A percentile compares a stretch with the other conserved stretches of the same genome.
These are phyloP conservation scores for Friedmanniomyces endolithicus DNA, from an alignment of 495 filamentous ascomycete species.

Conservation along the genomic window DNA sequence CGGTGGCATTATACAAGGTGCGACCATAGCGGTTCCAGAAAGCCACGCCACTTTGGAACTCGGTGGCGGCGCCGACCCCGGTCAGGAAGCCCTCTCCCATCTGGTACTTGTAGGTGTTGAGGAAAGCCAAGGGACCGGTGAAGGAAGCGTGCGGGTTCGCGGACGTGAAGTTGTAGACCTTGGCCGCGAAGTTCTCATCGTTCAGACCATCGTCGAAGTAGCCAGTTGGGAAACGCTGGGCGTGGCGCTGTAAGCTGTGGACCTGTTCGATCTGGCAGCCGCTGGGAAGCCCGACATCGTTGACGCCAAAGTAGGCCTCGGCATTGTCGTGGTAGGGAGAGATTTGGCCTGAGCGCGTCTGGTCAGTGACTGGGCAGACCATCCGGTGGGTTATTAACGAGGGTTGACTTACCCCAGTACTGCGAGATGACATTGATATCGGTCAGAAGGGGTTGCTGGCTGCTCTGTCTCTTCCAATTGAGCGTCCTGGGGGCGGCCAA, in stretches of 20 bases:
- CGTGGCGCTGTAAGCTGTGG: conserved; percentile 41
- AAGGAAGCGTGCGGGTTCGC: conserved; percentile 29
- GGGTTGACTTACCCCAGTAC: conserved; percentile 15
- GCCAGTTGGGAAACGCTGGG: conserved; percentile 38
- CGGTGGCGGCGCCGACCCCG: conserved; percentile 38
- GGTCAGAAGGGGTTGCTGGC: conserved; percentile 5
- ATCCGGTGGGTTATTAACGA: neutral
- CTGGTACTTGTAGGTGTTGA: conserved; percentile 41
- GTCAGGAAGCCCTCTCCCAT: conserved; percentile 35
- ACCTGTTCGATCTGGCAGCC: conserved; percentile 44
- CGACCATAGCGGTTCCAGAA: conserved; percentile 46
- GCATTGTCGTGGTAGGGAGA: conserved; percentile 36
- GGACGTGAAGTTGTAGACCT: conserved; percentile 36
- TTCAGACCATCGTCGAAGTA: conserved; percentile 33
- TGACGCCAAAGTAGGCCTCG: conserved; percentile 32
- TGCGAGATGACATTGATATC: conserved; percentile 17
- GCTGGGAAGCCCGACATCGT: conserved; percentile 37
- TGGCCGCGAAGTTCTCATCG: conserved; percentile 36
- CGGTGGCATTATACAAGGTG: conserved; percentile 35
- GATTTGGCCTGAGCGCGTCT: conserved; percentile 29
- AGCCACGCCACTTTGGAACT: conserved; percentile 37
- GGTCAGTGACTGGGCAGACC: neutral
- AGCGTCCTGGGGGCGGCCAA: neutral
- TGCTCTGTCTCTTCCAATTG: conserved; percentile 1
- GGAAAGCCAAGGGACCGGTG: conserved; percentile 37